These are phyloP conservation scores for Heliosperma pusillum DNA, from an alignment of 148 eudicot species.

Conservation along the genomic window DNA sequence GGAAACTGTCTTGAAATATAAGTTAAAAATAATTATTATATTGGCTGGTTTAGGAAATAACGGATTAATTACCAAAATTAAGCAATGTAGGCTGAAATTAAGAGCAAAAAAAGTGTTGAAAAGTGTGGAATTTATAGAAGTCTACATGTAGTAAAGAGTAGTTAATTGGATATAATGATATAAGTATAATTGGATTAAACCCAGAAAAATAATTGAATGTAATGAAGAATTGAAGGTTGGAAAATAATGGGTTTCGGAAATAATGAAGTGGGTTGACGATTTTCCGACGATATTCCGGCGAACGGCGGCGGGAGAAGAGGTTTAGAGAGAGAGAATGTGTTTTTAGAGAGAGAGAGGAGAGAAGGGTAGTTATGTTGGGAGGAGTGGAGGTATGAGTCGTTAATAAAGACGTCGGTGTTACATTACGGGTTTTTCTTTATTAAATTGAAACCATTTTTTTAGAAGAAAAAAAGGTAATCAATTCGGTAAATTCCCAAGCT, in stretches of 20 bases:
- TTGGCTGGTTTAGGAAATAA: background rate
- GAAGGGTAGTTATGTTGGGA: background rate
- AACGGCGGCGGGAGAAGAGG: conserved; percentile 23
- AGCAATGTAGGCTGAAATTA: conserved; percentile 15
- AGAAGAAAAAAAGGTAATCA: no score
- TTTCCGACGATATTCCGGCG: conserved; percentile 31
- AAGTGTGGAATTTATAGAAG: background rate
- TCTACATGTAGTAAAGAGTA: conserved; percentile 4
- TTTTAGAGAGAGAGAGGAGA: background rate
- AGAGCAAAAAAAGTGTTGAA: conserved; percentile 5
- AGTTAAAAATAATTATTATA: background rate
- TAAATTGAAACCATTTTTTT: no score
- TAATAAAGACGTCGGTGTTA: conserved; percentile 42
- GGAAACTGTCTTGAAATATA: background rate
- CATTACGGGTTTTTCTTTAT: background rate
- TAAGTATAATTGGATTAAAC: background rate
- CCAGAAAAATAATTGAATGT: background rate
- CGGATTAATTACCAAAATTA: background rate
- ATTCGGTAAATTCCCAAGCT: no score
- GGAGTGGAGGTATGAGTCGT: background rate
- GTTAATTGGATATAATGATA: background rate
- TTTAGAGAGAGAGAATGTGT: background rate
- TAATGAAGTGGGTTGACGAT: background rate
- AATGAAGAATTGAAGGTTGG: background rate
- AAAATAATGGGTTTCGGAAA: conserved; percentile 13